Evolutionary conservation across 2,329 filamentous ascomycete genomes (phyloP).

Genomic region (Fusarium falciforme): DNA sequence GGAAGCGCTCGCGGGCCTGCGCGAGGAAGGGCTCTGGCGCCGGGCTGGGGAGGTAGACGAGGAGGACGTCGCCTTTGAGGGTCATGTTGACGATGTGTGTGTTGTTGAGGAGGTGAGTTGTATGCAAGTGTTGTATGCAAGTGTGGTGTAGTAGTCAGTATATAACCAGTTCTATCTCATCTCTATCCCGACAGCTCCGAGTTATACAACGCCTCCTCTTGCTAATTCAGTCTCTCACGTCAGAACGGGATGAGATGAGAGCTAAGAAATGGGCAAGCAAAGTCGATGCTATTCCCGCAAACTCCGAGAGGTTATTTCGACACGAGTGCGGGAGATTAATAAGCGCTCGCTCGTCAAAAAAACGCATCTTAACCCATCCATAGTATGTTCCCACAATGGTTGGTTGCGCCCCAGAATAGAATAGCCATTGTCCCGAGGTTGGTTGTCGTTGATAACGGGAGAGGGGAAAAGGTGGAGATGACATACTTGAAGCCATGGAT

Average conservation of each 20-base stretch:
- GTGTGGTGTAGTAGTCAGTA: neutral
- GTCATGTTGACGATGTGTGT: slow-evolving; percentile 17
- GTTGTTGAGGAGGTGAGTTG: neutral
- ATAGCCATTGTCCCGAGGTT: neutral
- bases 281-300: neutral
- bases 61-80: slow-evolving; percentile 53
- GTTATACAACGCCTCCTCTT: neutral
- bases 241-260: neutral
- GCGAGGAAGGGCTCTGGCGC: slow-evolving; percentile 51
- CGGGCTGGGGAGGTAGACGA: slow-evolving; percentile 51
- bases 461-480: neutral
- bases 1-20: slow-evolving; percentile 46
- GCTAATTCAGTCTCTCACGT: neutral
- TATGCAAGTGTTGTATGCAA: neutral
- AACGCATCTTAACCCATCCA: neutral
- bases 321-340: neutral
- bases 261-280: neutral
- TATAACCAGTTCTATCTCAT: neutral
- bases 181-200: neutral
- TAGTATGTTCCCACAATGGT: neutral
- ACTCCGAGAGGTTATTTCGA: neutral
- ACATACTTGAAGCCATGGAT: neutral
- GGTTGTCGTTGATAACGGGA: neutral
- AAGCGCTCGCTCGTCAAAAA: neutral
- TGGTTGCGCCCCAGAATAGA: neutral